A percentile compares a stretch with the other conserved stretches of the same genome.
Conservation (phyloP, 495 filamentous ascomycete genomes). For the Chaetomium cochliodes region DNA sequence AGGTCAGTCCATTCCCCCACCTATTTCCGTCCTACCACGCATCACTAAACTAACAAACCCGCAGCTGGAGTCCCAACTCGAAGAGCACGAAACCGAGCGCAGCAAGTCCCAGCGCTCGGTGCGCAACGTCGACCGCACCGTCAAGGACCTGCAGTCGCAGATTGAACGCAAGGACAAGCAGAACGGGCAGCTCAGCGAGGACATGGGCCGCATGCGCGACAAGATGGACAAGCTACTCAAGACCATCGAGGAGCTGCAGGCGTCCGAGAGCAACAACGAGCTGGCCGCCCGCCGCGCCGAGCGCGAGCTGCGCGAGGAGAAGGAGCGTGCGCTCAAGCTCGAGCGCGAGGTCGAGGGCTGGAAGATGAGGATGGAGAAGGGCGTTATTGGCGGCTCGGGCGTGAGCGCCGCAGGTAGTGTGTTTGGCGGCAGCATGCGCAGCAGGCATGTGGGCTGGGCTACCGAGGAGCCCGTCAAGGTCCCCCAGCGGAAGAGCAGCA, state of each 20-base stretch:
- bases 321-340: constrained; percentile 74
- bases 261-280: constrained; percentile 75
- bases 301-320: constrained; percentile 85
- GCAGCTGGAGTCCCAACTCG: constrained; percentile 89
- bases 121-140: constrained; percentile 90
- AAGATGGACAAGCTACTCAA: constrained; percentile 83
- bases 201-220: constrained; percentile 78
- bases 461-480: constrained; percentile 47
- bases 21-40: constrained; percentile 20
- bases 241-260: constrained; percentile 91
- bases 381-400: constrained; percentile 1
- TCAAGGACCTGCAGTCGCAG: constrained; percentile 89
- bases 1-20: constrained; percentile 58
- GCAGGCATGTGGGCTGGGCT: constrained; percentile 32
- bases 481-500: constrained; percentile 55
- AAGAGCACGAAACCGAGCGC: constrained; percentile 74
- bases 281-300: constrained; percentile 79
- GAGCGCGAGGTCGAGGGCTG: constrained; percentile 87
- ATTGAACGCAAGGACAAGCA: constrained; percentile 90
- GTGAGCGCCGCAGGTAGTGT: background rate
- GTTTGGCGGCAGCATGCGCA: constrained; percentile 27
- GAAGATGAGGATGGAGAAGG: constrained; percentile 71
- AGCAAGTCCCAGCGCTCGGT: constrained; percentile 78
- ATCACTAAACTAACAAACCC: constrained; percentile 24
- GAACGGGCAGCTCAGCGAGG: constrained; percentile 73